Evolutionary conservation across 2,329 filamentous ascomycete species (phyloP).

Genomic region (Penicillium thymicola): DNA sequence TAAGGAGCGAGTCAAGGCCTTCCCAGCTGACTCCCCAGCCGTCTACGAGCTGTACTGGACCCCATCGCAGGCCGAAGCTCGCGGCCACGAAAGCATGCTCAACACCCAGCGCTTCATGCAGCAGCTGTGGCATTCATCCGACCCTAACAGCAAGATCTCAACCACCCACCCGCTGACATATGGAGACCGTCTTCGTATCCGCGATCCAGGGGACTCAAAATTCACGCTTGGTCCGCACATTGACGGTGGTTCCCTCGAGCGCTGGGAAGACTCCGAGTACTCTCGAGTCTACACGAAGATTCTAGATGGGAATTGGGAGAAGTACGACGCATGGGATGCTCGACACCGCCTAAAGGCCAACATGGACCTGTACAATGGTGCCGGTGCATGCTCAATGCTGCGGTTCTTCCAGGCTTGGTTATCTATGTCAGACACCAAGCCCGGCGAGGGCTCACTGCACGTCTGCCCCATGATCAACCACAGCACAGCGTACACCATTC

Average conservation of each 20-base stretch:
- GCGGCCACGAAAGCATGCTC: conserved; percentile 64
- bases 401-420: conserved; percentile 91
- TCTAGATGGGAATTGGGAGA: conserved; percentile 72
- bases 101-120: conserved; percentile 61
- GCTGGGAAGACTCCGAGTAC: conserved; percentile 71
- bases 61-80: conserved; percentile 62
- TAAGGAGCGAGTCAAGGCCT: conserved; percentile 52
- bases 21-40: conserved; percentile 63
- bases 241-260: conserved; percentile 70
- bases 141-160: conserved; percentile 45
- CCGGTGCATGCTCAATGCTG: conserved; percentile 80
- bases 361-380: conserved; percentile 73
- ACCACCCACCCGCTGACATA: conserved; percentile 64
- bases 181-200: conserved; percentile 68
- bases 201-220: conserved; percentile 65
- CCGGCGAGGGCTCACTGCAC: conserved; percentile 73
- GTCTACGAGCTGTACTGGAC: conserved; percentile 78
- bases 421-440: conserved; percentile 66
- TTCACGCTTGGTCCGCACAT: conserved; percentile 72
- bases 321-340: conserved; percentile 79
- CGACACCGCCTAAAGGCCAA: conserved; percentile 64
- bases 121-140: conserved; percentile 60
- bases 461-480: conserved; percentile 76
- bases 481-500: conserved; percentile 73
- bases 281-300: conserved; percentile 70